Base-by-base conservation (phyloP, 345 rosid genomes). In the Citrus glauca region DNA sequence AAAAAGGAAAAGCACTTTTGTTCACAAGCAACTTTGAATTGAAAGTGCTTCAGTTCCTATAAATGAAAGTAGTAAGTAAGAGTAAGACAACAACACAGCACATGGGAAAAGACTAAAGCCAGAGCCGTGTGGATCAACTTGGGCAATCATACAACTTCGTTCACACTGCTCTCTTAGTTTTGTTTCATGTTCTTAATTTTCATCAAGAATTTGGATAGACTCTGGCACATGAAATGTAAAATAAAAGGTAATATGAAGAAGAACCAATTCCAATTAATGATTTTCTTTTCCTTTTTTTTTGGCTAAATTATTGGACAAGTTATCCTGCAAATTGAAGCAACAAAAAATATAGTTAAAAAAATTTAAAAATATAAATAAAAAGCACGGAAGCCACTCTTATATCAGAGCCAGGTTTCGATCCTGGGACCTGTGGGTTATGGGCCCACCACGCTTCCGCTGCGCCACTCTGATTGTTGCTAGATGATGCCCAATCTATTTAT, bases 361-460 rank as follows among this genome's bases (percentile, higher is more conserved):
- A 30, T 3, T 30, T 30, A 30, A 30, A 28, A 30, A 30, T 30
- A 30, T 3, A 30, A 30, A 30, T 30, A 3, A 30, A 30, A 30
- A 30, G 32, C 32, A 30, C 32, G 56, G 56, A 50, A 50, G 57
- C 57, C 22, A 0, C 22, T 53, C 57, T 53, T 1, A 0, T 78
- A 84, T 85, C 87, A 77, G 81, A 80, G 79, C 80, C 87, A 76
- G 82, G 85, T 82, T 84, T 87, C 87, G 86, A 84, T 87, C 86
- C 82, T 71, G 85, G 83, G 83, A 84, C 88, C 88, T 83, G 84
- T 84, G 87, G 81, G 86, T 83, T 86, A 83, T 78, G 78, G 86
- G 84, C 85, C 83, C 87, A 83, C 82, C 85, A 84, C 86, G 82
- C 90, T 82, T 88, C 90, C 86, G 87, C 90, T 86, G 87, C 89